These are phyloP conservation scores for Acorus calamus DNA, from an alignment of 106 monocot genomes.

Conservation along the genomic window DNA sequence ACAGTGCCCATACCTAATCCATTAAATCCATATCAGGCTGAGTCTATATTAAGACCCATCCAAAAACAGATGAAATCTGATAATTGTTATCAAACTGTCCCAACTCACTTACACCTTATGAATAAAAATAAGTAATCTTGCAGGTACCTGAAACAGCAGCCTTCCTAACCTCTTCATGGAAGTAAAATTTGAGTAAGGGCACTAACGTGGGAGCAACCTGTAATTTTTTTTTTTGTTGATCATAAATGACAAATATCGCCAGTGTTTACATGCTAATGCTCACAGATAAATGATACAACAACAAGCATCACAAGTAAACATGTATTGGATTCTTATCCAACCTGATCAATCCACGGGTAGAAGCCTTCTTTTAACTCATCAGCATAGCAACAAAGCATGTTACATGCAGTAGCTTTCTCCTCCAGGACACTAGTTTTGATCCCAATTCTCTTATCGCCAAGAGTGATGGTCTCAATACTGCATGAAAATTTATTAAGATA, in stretches of 20 bases:
- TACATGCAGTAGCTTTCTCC: conserved; percentile 96
- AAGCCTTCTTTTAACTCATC: conserved; percentile 96
- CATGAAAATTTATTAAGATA: too few species aligned
- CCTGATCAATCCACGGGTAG: conserved; percentile 99
- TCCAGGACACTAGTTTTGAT: conserved; percentile 89
- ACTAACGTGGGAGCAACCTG: conserved; percentile 94
- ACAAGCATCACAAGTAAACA: background rate
- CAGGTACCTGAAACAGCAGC: conserved; percentile 89
- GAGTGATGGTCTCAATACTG: conserved; percentile 89
- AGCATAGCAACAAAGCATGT: conserved; percentile 96
- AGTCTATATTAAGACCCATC: too few species aligned
- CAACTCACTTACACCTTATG: too few species aligned
- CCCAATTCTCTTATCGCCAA: conserved; percentile 90
- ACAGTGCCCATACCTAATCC: too few species aligned
- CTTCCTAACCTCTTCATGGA: conserved; percentile 89
- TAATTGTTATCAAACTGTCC: too few species aligned
- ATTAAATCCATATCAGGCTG: too few species aligned
- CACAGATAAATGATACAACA: background rate
- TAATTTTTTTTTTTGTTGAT: conserved; percentile 1
- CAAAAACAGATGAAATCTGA: too few species aligned
- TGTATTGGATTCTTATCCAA: conserved; percentile 6
- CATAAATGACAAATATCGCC: background rate
- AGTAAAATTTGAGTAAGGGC: conserved; percentile 94
- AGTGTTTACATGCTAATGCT: too few species aligned
- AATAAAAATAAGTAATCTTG: background rate